Percentiles rank a stretch among this genome's conserved stretches.
Conservation (phyloP, 371 early-diverging fungal genomes). For the Lichtheimia hyalospora region DNA sequence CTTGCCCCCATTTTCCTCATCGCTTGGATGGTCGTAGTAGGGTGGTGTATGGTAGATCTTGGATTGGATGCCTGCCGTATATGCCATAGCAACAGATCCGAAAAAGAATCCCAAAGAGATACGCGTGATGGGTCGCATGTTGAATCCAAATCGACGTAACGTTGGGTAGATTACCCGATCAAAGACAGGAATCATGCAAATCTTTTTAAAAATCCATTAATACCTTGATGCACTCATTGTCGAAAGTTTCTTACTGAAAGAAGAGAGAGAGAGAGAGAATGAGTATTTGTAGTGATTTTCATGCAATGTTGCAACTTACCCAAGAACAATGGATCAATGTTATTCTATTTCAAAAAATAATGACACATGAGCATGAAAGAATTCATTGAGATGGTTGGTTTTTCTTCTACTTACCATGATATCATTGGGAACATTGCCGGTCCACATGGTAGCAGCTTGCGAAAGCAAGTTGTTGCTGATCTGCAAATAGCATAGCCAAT, state of each 20-base stretch:
- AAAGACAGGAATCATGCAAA: conserved; percentile 65
- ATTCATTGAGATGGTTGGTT: too few relatives aligned
- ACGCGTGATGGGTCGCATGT: conserved; percentile 66
- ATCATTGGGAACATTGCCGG: conserved; percentile 56
- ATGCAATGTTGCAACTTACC: too few relatives aligned
- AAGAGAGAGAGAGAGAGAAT: too few relatives aligned
- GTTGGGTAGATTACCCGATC: conserved; percentile 68
- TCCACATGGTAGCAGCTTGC: conserved; percentile 64
- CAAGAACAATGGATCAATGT: conserved; percentile 63
- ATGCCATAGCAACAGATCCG: conserved; percentile 64
- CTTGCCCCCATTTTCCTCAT: conserved; percentile 9
- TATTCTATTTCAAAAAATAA: conserved; percentile 20
- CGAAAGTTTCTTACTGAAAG: too few relatives aligned
- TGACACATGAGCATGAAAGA: too few relatives aligned
- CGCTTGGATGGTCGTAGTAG: conserved; percentile 23
- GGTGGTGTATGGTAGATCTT: conserved; percentile 55
- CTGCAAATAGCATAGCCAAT: conserved; percentile 72
- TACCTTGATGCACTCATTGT: not conserved
- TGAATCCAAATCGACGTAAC: conserved; percentile 60
- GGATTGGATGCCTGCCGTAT: conserved; percentile 71
- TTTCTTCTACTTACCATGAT: conserved; percentile 34
- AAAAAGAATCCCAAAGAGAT: conserved; percentile 72
- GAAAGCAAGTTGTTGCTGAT: conserved; percentile 71
- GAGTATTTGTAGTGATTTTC: too few relatives aligned
- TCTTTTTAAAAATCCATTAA: conserved; percentile 4